Conservation (phyloP, 257 asterid genomes). For the Jaltomata sinuosa region DNA sequence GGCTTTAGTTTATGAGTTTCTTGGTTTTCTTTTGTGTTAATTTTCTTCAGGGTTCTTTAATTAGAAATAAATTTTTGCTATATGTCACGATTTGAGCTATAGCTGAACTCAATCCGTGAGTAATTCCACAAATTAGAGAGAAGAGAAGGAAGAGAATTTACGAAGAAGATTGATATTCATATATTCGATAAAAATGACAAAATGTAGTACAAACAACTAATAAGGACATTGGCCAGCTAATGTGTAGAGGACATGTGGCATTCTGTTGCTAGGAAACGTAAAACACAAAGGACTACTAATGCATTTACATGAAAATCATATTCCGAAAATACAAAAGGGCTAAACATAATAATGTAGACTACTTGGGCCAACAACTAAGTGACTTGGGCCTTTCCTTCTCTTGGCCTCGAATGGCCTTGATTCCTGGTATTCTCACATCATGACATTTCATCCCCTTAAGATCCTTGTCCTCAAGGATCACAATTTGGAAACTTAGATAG, state of each 20-base stretch:
- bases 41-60: background rate
- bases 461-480: background rate
- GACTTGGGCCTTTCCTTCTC: background rate
- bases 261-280: background rate
- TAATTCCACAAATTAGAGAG: background rate
- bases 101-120: background rate
- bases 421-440: background rate
- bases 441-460: background rate
- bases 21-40: background rate
- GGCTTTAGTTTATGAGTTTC: background rate
- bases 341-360: background rate
- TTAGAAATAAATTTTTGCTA: background rate
- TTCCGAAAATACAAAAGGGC: background rate
- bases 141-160: background rate
- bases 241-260: background rate
- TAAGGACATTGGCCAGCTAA: background rate
- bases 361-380: background rate
- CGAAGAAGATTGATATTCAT: background rate
- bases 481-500: background rate
- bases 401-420: background rate
- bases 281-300: background rate
- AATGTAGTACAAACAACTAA: background rate
- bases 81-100: background rate
- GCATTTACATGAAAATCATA: background rate
- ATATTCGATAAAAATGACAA: background rate